Evolutionary conservation across 805 yeast genomes (phyloP).

Genomic region (Starmerella khaoyaiensis): DNA sequence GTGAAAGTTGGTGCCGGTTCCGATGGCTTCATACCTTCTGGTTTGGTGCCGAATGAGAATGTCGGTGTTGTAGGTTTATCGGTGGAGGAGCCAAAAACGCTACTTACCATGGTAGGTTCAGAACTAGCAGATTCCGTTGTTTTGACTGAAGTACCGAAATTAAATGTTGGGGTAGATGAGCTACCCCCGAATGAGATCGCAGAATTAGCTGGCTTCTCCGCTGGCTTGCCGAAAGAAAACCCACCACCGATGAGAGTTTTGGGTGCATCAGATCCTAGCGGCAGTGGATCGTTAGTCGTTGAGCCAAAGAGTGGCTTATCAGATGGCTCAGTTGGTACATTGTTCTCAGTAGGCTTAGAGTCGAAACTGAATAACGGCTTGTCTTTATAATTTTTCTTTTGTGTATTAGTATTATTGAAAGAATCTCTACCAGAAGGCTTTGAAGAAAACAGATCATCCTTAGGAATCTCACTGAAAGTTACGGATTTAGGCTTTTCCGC

Average conservation of each 20-base stretch:
- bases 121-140: background rate
- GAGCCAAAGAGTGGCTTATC: background rate
- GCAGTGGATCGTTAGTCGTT: background rate
- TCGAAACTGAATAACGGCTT: background rate
- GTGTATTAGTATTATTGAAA: background rate
- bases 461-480: background rate
- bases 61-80: slow-evolving; percentile 2
- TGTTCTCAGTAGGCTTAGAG: background rate
- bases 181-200: too few relatives aligned
- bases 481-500: slow-evolving; percentile 2
- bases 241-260: background rate
- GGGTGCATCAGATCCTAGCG: background rate
- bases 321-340: background rate
- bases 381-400: background rate
- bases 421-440: slow-evolving; percentile 1
- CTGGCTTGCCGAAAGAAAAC: slow-evolving; percentile 1
- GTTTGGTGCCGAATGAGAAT: slow-evolving; percentile 2
- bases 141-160: background rate
- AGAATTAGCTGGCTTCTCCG: background rate
- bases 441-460: background rate
- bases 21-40: background rate
- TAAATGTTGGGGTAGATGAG: too few relatives aligned
- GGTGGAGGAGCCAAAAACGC: background rate
- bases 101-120: background rate
- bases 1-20: slow-evolving; percentile 5